Conservation (phyloP, 106 monocot species). For the Dioscorea dumetorum region DNA sequence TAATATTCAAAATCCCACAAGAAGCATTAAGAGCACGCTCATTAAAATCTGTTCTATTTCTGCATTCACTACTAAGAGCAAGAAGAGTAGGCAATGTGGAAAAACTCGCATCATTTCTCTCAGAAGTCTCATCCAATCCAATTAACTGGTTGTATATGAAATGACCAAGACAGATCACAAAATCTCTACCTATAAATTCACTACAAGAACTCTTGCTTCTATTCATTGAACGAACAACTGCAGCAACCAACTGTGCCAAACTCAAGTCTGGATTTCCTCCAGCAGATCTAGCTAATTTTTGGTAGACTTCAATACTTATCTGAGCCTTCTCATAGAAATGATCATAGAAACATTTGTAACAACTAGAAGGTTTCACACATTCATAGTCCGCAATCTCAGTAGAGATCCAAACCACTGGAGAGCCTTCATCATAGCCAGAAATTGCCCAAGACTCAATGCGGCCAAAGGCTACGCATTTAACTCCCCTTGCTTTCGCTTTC, state of each 20-base stretch:
- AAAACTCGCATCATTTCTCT: conserved; percentile 37
- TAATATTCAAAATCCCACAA: conserved; percentile 56
- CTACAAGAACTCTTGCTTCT: conserved; percentile 36
- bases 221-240: conserved; percentile 72
- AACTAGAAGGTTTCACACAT: conserved; percentile 79
- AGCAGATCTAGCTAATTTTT: conserved; percentile 47
- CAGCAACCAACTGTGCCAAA: conserved; percentile 84
- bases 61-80: conserved; percentile 71
- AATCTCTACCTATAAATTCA: conserved; percentile 58
- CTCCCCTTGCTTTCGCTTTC: conserved; percentile 65
- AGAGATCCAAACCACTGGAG: conserved; percentile 74
- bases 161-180: conserved; percentile 81
- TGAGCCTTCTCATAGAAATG: conserved; percentile 77
- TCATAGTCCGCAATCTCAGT: conserved; percentile 91
- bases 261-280: conserved; percentile 79
- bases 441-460: conserved; percentile 90
- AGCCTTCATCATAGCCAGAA: conserved; percentile 97
- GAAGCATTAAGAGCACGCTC: conserved; percentile 3
- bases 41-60: conserved; percentile 22
- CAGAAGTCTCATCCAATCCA: conserved; percentile 66
- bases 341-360: conserved; percentile 72
- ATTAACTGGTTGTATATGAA: conserved; percentile 85
- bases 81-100: conserved; percentile 61
- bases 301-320: conserved; percentile 70
- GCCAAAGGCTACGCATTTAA: conserved; percentile 91